phyloP scores from a whole-genome alignment of 2,329 filamentous ascomycete genomes.

The Emergomyces orientalis region DNA sequence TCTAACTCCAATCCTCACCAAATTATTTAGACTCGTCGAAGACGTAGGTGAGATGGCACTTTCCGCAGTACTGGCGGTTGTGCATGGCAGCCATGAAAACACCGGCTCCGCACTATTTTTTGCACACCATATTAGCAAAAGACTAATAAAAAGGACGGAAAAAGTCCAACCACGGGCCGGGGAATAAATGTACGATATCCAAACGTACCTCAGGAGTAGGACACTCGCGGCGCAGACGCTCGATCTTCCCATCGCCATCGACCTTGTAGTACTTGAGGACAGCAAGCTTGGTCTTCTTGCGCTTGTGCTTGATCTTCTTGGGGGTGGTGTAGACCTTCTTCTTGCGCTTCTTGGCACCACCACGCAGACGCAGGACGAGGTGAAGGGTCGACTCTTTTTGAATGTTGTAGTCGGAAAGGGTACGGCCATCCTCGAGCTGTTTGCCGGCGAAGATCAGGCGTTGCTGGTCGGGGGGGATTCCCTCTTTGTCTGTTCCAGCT shows the following conservation, averaged over 20 bases:
- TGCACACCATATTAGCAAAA: conserved; percentile 4
- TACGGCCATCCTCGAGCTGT: conserved; percentile 99
- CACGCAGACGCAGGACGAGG: conserved; percentile 94
- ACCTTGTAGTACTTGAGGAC: conserved; percentile 99
- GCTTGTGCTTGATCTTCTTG: conserved; percentile 99
- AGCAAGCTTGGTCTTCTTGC: conserved; percentile 99
- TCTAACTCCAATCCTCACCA: background rate
- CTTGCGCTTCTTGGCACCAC: conserved; percentile 99
- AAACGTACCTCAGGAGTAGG: conserved; percentile 70
- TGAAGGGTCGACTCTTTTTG: conserved; percentile 99
- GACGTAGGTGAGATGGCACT: conserved; percentile 62
- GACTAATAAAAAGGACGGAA: background rate
- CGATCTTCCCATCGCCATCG: conserved; percentile 98
- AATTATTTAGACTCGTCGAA: conserved; percentile 55
- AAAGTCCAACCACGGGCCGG: background rate
- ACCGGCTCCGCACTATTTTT: conserved; percentile 83
- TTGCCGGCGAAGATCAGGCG: conserved; percentile 99
- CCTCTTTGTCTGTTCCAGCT: conserved; percentile 84
- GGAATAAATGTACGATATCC: background rate
- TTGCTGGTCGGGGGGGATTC: conserved; percentile 98
- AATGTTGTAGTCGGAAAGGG: conserved; percentile 99
- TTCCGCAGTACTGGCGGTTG: conserved; percentile 94
- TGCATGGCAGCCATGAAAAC: conserved; percentile 99
- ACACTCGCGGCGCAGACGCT: conserved; percentile 97
- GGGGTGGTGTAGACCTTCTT: conserved; percentile 99